These are phyloP conservation scores for Microbotryomycetes sp. DNA, from an alignment of 1,284 basidiomycete genomes.

Conservation along the genomic window DNA sequence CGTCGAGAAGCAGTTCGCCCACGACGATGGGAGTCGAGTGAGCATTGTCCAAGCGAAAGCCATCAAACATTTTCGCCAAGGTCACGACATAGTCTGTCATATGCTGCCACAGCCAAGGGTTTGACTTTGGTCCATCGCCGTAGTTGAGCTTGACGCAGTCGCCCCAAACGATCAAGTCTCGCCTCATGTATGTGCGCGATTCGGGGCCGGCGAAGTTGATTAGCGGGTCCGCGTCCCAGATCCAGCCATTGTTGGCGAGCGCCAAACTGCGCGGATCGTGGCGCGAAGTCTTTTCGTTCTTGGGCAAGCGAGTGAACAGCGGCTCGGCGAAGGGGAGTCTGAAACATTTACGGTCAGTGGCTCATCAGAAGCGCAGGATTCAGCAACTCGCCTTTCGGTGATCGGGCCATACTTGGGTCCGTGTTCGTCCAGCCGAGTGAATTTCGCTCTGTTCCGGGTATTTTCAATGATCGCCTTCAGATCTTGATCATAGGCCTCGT, in stretches of 20 bases:
- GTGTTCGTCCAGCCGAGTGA: conserved; percentile 67
- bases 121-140: conserved; percentile 65
- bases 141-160: conserved; percentile 98
- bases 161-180: conserved; percentile 94
- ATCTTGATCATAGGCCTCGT: conserved; percentile 77
- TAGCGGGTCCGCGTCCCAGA: conserved; percentile 92
- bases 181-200: conserved; percentile 91
- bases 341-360: conserved; percentile 4
- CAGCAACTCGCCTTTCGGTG: conserved; percentile 54
- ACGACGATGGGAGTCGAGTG: conserved; percentile 95
- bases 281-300: conserved; percentile 49
- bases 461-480: conserved; percentile 63
- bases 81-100: conserved; percentile 79
- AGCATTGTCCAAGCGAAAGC: conserved; percentile 96
- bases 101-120: conserved; percentile 90
- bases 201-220: conserved; percentile 89
- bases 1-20: conserved; percentile 84
- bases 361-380: neutral
- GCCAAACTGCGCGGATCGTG: conserved; percentile 64
- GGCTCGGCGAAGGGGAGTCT: conserved; percentile 75
- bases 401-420: conserved; percentile 82
- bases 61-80: conserved; percentile 77
- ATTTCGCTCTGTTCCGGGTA: conserved; percentile 67
- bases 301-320: conserved; percentile 77
- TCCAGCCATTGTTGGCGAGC: conserved; percentile 97